Evolutionary conservation across 352 stramenopile genomes (phyloP).

Genomic region (Globisporangium cylindrosporum): DNA sequence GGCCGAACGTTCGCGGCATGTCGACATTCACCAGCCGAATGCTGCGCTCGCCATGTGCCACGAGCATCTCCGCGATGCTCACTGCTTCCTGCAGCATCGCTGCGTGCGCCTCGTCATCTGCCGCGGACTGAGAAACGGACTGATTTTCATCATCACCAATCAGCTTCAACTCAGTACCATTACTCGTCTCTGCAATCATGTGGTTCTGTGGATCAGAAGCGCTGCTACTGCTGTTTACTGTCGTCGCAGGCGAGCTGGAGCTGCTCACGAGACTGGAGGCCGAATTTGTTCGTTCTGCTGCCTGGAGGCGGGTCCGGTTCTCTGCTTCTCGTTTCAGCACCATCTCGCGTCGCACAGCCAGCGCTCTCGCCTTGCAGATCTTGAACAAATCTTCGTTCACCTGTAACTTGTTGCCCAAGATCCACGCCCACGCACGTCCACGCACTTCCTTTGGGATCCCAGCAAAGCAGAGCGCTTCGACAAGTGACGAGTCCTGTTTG

Average conservation of each 20-base stretch:
- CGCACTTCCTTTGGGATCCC: conserved; percentile 83
- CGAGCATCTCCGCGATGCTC: conserved; percentile 76
- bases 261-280: conserved; percentile 8
- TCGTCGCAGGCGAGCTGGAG: conserved; percentile 17
- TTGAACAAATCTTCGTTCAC: conserved; percentile 84
- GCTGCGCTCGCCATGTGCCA: conserved; percentile 74
- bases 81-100: conserved; percentile 64
- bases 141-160: conserved; percentile 8
- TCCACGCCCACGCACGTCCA: conserved; percentile 73
- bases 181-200: neutral
- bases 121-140: neutral
- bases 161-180: neutral
- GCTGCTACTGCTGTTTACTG: conserved; percentile 11
- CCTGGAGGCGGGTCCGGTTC: conserved; percentile 1
- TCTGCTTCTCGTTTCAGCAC: conserved; percentile 61
- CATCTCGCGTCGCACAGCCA: conserved; percentile 77
- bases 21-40: conserved; percentile 82
- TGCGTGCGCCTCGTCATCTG: neutral
- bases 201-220: neutral
- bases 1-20: conserved; percentile 84
- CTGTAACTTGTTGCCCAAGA: conserved; percentile 80
- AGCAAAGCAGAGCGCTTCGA: conserved; percentile 76
- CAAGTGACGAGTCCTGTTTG: conserved; percentile 16
- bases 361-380: conserved; percentile 74
- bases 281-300: conserved; percentile 14